These are phyloP conservation scores for Gilbertella persicaria DNA, from an alignment of 371 early-diverging fungal genomes.

Conservation along the genomic window DNA sequence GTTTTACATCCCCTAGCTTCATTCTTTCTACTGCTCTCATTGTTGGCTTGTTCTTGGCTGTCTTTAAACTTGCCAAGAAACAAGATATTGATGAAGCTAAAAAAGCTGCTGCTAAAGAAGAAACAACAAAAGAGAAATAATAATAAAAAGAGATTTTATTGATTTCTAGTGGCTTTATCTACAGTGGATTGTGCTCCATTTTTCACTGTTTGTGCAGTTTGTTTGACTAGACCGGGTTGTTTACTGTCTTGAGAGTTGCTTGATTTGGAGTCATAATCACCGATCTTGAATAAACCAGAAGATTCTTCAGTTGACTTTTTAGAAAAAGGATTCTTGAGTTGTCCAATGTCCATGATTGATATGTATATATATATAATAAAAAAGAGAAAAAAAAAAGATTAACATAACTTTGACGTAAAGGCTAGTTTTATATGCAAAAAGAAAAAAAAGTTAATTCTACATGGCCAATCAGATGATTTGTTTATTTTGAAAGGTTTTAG, in stretches of 20 bases:
- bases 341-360: constrained; percentile 43
- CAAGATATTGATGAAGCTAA: constrained; percentile 17
- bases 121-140: constrained; percentile 16
- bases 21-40: constrained; percentile 25
- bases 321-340: constrained; percentile 35
- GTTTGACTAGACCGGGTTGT: constrained; percentile 3
- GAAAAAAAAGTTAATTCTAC: neutral
- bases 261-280: constrained; percentile 38
- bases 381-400: constrained; percentile 3
- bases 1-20: constrained; percentile 29
- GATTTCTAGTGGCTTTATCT: constrained; percentile 6
- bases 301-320: constrained; percentile 6
- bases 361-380: neutral
- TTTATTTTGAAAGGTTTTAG: neutral
- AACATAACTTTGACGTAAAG: neutral
- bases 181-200: constrained; percentile 3
- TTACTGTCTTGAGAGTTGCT: constrained; percentile 1
- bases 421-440: neutral
- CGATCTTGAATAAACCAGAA: constrained; percentile 33
- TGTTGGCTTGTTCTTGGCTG: constrained; percentile 21
- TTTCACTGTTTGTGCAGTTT: constrained; percentile 6
- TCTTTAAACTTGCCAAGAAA: constrained; percentile 19
- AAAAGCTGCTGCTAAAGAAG: constrained; percentile 1
- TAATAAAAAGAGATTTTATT: neutral
- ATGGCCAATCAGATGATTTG: constrained; percentile 2